Evolutionary conservation across 345 rosid genomes (phyloP).

Genomic region (Excoecaria agallocha): DNA sequence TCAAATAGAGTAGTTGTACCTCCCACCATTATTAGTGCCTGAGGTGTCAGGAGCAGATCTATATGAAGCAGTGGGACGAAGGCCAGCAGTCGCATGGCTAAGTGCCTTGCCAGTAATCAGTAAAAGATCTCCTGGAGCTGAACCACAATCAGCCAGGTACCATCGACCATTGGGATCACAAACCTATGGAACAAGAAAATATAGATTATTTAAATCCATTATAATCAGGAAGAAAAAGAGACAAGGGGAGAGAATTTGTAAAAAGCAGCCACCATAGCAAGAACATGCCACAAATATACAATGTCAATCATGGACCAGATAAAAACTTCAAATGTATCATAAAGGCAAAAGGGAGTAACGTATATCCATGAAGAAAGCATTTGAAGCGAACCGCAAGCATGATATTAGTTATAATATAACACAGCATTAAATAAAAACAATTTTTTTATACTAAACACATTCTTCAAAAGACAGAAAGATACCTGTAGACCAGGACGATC

Average conservation of each 20-base stretch:
- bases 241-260: neutral
- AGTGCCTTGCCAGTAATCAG: conserved; percentile 92
- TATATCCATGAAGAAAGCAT: neutral
- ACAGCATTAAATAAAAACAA: conserved; percentile 14
- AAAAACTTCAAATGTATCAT: neutral
- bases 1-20: conserved; percentile 42
- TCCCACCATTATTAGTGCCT: conserved; percentile 57
- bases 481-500: conserved; percentile 87
- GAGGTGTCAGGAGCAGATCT: conserved; percentile 55
- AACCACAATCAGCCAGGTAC: conserved; percentile 86
- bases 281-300: conserved; percentile 12
- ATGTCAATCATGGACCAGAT: neutral
- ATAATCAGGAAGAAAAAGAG: neutral
- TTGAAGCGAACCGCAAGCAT: conserved; percentile 9
- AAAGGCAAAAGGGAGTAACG: neutral
- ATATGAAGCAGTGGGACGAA: conserved; percentile 80
- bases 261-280: conserved; percentile 13
- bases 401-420: neutral
- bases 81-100: conserved; percentile 93
- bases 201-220: neutral
- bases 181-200: conserved; percentile 49
- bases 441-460: conserved; percentile 5
- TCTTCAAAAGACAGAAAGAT: conserved; percentile 18
- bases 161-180: conserved; percentile 96
- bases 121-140: conserved; percentile 70